Evolutionary conservation across 257 asterid species (phyloP), one percentile per base, ranked within the genome.

Genomic region (Solanum sparsipilum): DNA sequence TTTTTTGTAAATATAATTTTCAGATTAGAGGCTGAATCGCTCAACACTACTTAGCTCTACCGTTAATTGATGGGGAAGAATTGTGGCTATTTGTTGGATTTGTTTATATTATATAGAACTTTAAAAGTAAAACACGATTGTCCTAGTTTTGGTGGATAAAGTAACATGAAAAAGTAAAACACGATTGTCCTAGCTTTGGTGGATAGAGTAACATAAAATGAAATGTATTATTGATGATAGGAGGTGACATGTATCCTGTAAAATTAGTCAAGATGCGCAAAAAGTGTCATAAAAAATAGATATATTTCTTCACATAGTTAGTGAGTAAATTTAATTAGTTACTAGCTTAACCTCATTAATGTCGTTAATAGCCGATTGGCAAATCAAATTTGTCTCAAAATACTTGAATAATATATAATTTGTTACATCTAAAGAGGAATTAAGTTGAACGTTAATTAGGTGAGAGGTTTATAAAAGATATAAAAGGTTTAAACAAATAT

Each of bases 231-330:
- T 52, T 52, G 48, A 3, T 52, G 48, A 3, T 56, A 56, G 10
- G 10, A 56, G 65, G 4, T 56, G 0, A 18, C 0, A 56, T 56
- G n/a, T 20, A 1, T 56, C 4, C 9, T 0, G 4, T 18, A 56
- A 0, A 56, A 56, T 56, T 56, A 56, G 0, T 56, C 2, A 3
- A 18, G 11, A 56, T 56, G 4, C 4, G n/a, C 0, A 5, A 18
- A 6, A 56, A 0, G 1, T 56, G n/a, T 46, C 7, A 46, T 46
- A 46, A 46, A 46, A 46, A 13, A 0, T 56, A 56, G 10, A 18
- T 56, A 6, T 56, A 56, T 56, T 56, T 56, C 65, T 56, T 56
- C 0, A 56, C n/a, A 71, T 71, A 8, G 76, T 31, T 70, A 27
- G n/a, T 15, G 41, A 16, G 18, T 32, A 72, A 72, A 72, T 7